Evolutionary conservation across 164 flowering plant genomes (phyloP).

Genomic region (Piper longum): DNA sequence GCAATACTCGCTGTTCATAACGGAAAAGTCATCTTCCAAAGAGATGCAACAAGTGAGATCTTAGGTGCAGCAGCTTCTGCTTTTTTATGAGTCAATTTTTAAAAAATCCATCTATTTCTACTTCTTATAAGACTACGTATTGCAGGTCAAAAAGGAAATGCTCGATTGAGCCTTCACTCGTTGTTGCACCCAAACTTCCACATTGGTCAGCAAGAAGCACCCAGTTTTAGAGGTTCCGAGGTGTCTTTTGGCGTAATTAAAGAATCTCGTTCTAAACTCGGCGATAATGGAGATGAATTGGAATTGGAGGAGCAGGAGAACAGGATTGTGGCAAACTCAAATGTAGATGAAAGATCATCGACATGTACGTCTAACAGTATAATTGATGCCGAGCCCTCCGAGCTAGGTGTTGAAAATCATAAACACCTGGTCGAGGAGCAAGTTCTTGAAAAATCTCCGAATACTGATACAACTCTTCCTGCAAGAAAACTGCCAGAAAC

Average conservation of each 20-base stretch:
- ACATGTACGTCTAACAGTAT: too few relatives aligned
- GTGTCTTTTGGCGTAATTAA: too few relatives aligned
- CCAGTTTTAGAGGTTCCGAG: conserved; percentile 1
- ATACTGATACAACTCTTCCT: conserved; percentile 12
- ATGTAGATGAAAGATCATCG: too few relatives aligned
- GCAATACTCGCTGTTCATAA: conserved; percentile 49
- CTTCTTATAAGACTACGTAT: neutral
- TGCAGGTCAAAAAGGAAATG: conserved; percentile 8
- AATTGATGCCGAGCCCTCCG: neutral
- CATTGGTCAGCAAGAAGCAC: conserved; percentile 6
- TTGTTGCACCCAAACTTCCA: conserved; percentile 1
- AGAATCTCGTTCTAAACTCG: too few relatives aligned
- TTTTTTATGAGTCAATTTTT: too few relatives aligned
- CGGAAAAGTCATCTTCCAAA: conserved; percentile 39
- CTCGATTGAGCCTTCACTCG: conserved; percentile 5
- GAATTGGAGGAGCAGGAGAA: too few relatives aligned
- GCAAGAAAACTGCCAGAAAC: conserved; percentile 16
- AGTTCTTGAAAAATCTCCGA: conserved; percentile 11
- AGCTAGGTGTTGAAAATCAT: conserved; percentile 4
- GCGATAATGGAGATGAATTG: too few relatives aligned
- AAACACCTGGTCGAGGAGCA: conserved; percentile 5
- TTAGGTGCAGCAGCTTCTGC: neutral
- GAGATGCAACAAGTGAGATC: conserved; percentile 5
- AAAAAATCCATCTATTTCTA: too few relatives aligned
- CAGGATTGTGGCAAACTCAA: too few relatives aligned